These are phyloP conservation scores for Syzygium aromaticum DNA, from an alignment of 345 rosid genomes.

Conservation along the genomic window DNA sequence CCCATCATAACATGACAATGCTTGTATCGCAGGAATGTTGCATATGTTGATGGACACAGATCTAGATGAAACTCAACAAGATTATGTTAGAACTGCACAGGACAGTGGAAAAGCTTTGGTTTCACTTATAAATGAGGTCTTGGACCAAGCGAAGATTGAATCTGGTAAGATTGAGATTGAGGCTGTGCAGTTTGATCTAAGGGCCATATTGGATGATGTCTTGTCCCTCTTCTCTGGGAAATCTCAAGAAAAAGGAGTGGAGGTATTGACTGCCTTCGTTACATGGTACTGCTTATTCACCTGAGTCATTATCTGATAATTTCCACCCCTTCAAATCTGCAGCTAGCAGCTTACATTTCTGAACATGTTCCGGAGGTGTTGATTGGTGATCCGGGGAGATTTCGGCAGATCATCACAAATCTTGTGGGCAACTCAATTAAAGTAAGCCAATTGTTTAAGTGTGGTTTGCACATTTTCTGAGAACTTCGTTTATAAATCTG, in stretches of 20 bases:
- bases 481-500: background rate
- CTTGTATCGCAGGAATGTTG: slow-evolving; percentile 67
- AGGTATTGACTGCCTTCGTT: slow-evolving; percentile 36
- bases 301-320: slow-evolving; percentile 8
- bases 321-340: slow-evolving; percentile 17
- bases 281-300: background rate
- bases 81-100: slow-evolving; percentile 85
- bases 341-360: slow-evolving; percentile 90
- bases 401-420: slow-evolving; percentile 89
- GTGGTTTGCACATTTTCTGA: background rate
- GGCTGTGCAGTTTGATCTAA: slow-evolving; percentile 68
- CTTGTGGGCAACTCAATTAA: slow-evolving; percentile 94
- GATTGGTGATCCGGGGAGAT: slow-evolving; percentile 92
- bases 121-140: slow-evolving; percentile 81
- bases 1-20: background rate
- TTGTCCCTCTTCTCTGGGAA: slow-evolving; percentile 86
- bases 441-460: slow-evolving; percentile 32
- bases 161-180: slow-evolving; percentile 97
- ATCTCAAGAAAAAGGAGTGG: slow-evolving; percentile 80
- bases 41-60: slow-evolving; percentile 87
- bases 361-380: slow-evolving; percentile 73
- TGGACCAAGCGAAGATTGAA: slow-evolving; percentile 94
- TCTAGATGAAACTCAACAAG: slow-evolving; percentile 85
- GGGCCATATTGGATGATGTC: slow-evolving; percentile 86
- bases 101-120: slow-evolving; percentile 92